Base-by-base conservation (phyloP, 2,329 filamentous ascomycete species). In the Colletotrichum liaoningense region DNA sequence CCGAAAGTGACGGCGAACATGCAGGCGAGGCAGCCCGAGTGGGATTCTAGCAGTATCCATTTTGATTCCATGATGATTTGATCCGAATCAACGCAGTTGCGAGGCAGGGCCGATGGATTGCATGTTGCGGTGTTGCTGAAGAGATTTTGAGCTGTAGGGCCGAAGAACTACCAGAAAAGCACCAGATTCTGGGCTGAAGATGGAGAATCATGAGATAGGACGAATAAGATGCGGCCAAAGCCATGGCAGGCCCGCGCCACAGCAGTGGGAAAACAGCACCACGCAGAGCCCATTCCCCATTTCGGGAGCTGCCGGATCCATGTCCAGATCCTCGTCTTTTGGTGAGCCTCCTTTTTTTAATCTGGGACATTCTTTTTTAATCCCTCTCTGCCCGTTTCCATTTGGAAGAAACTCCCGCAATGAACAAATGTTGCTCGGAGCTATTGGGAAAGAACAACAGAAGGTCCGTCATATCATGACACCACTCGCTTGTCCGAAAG, bases 81-180 rank as follows among this genome's bases (percentile, higher is more conserved):
- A 26, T n/a, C 28, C n/a, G 35, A 19, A 42, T 46, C 4, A 19
- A 46, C 5, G 11, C 24, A 22, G 55, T 70, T 46, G 66, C 28
- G 59, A 72, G 42, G 46, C 42, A 22, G 38, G 22, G 59, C 59
- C 26, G 22, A 59, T 49, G 28, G n/a, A 56, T 55, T 56, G 28
- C 24, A 28, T 57, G 33, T 57, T 65, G 14, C 19, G 22, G 3
- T 60, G 46, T 54, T 33, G 67, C 14, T 65, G 67, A 73, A 73
- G 56, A 71, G 57, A 30, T 57, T 42, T 57, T 14, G 67, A 28
- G 12, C 49, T 33, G 46, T 71, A 70, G 26, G 60, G 62, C 67
- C 71, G 60, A 73, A 65, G 55, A 73, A 57, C 46, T 70, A 55
- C 67, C 60, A 57, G 67, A 42, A 62, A 57, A 66, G 62, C 71